A percentile compares a stretch with the other conserved stretches of the same genome.
Evolutionary conservation across 1,284 basidiomycete species (phyloP).

Genomic region (Xerocomus amazonicus): DNA sequence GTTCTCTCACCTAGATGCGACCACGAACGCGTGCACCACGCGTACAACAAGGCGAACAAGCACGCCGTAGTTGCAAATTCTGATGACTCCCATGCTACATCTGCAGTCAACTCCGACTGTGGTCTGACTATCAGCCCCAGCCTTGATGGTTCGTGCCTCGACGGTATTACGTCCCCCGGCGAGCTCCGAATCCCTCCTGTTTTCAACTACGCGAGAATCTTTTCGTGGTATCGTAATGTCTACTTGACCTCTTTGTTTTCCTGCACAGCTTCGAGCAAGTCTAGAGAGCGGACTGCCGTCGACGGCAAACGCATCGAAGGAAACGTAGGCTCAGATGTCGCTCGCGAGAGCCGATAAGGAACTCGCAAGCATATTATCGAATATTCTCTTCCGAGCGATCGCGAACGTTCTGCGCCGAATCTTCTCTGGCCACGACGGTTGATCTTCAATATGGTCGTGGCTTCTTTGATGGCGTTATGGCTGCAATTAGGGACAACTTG

Average conservation of each 20-base stretch:
- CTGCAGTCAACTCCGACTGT: conserved; percentile 11
- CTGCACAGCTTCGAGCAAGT: conserved; percentile 17
- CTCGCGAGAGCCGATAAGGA: conserved; percentile 23
- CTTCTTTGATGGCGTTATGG: conserved; percentile 32
- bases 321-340: background rate
- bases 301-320: background rate
- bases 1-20: conserved; percentile 42
- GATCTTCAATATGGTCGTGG: conserved; percentile 32
- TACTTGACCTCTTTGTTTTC: conserved; percentile 23
- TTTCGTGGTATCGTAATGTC: conserved; percentile 25
- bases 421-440: conserved; percentile 30
- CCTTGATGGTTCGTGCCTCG: conserved; percentile 2
- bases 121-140: conserved; percentile 21
- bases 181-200: conserved; percentile 28
- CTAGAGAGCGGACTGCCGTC: conserved; percentile 1
- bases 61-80: conserved; percentile 6
- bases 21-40: conserved; percentile 30
- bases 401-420: background rate
- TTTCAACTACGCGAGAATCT: conserved; percentile 31
- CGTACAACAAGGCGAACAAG: conserved; percentile 33
- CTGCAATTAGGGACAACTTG: conserved; percentile 42
- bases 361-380: conserved; percentile 23
- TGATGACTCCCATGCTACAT: background rate
- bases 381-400: conserved; percentile 22
- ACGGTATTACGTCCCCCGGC: conserved; percentile 13